Base-by-base conservation (phyloP, 2,329 filamentous ascomycete genomes). In the Endocalyx cinctus region DNA sequence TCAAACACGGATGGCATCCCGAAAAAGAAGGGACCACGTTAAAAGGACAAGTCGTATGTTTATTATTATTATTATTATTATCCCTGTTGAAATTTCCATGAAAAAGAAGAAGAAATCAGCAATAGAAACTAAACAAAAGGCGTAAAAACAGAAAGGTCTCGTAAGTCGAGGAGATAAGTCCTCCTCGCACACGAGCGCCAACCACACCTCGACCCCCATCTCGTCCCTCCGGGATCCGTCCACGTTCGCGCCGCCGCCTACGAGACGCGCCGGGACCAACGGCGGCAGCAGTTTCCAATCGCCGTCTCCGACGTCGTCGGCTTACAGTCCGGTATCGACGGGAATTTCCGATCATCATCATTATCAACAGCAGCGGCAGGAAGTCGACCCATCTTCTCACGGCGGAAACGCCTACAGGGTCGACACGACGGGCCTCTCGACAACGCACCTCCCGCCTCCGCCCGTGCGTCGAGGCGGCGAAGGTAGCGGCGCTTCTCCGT, bases 181-280 rank as follows among this genome's bases (percentile, higher is more conserved):
- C 14, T 39, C 39, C n/a, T 30, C 42, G 11, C 11, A 16, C 15
- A 28, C 2, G 37, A 48, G 56, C 12, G 42, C 45, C 10, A 39
- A 48, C 15, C 47, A 58, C 35, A 66, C 69, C 44, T 57, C 62
- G 27, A 62, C 74, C 19, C 87, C 88, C 2, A 63, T 94, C 27
- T 69, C 78, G 7, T 70, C 77, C 4, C 70, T 95, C 18, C 80
- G 78, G 54, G 87, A 95, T 54, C 88, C 87, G 1, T 59, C 76
- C 1, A 74, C 78, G 12, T 95, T 94, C 55, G 87, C 77, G 3
- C 86, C 87, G 16, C 88, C 88, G 17, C 88, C 88, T n/a, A n/a
- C n/a, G 1, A 89, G 77, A 49, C 83, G 75, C 41, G 59, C 54
- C 10, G 51, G 48, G 12, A 34, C 25, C 17, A 34, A 43, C 18